These are phyloP conservation scores for Alternaria dauci DNA, from an alignment of 2,329 filamentous ascomycete genomes.

Conservation along the genomic window DNA sequence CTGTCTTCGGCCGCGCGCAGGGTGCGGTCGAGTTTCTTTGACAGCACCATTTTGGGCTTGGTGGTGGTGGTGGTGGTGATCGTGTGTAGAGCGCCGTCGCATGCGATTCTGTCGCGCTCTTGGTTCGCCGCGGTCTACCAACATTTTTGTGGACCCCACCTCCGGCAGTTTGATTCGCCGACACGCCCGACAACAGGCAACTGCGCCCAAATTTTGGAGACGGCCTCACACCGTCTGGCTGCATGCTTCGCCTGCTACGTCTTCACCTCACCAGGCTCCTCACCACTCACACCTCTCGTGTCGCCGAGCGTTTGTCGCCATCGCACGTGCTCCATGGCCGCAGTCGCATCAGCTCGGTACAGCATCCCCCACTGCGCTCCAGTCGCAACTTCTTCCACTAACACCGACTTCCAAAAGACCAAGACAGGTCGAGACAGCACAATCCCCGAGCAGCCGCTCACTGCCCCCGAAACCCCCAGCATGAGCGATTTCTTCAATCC, in stretches of 20 bases:
- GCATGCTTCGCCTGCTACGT: conserved; percentile 20
- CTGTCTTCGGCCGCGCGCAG: conserved; percentile 48
- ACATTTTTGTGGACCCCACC: conserved; percentile 29
- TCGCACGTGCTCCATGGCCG: conserved; percentile 37
- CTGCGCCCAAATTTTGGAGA: conserved; percentile 11
- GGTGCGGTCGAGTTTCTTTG: conserved; percentile 47
- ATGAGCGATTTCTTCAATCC: conserved; percentile 36
- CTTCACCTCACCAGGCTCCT: conserved; percentile 14
- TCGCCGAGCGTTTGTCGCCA: conserved; percentile 21
- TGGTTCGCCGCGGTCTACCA: conserved; percentile 2
- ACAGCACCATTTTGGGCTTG: conserved; percentile 40
- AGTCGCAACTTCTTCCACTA: conserved; percentile 36
- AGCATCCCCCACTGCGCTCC: conserved; percentile 32
- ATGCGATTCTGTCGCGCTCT: background rate
- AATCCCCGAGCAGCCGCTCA: conserved; percentile 15
- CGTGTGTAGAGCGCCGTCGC: background rate
- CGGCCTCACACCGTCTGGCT: conserved; percentile 13
- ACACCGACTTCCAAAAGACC: conserved; percentile 32
- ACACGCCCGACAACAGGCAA: conserved; percentile 24
- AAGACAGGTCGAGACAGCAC: conserved; percentile 33
- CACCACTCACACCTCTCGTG: conserved; percentile 13
- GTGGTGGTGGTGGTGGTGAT: background rate
- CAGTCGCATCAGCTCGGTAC: conserved; percentile 37
- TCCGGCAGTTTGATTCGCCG: conserved; percentile 21
- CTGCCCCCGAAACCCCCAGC: conserved; percentile 17